phyloP scores from a whole-genome alignment of 768 basidiomycete genomes.

The Mycena filopes region DNA sequence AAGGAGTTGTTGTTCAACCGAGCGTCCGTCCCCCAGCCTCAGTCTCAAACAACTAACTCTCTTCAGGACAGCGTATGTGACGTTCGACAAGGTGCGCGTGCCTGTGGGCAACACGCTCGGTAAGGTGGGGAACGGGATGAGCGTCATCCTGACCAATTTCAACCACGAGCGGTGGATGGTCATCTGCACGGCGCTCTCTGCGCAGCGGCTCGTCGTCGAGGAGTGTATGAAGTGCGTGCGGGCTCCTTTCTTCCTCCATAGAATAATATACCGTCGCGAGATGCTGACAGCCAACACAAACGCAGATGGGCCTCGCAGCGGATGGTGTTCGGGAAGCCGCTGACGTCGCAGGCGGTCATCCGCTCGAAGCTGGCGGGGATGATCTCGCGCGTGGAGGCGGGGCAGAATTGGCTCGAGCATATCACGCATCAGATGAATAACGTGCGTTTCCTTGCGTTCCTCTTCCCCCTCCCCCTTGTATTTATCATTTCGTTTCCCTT shows the following conservation, averaged over 20 bases:
- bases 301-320: conserved; percentile 89
- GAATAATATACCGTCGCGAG: not conserved
- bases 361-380: conserved; percentile 88
- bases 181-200: conserved; percentile 71
- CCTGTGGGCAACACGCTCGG: conserved; percentile 92
- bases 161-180: conserved; percentile 95
- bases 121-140: conserved; percentile 83
- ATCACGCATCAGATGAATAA: conserved; percentile 95
- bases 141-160: conserved; percentile 79
- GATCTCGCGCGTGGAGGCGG: conserved; percentile 89
- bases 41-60: too few species aligned
- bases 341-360: conserved; percentile 86
- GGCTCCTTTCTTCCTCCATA: too few species aligned
- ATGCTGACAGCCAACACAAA: too few species aligned
- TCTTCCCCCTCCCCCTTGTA: conserved; percentile 11
- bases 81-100: conserved; percentile 84
- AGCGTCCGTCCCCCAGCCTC: too few species aligned
- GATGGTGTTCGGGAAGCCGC: conserved; percentile 89
- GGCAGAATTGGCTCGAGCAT: conserved; percentile 90
- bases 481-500: not conserved
- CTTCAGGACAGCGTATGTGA: conserved; percentile 90
- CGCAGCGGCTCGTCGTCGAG: conserved; percentile 86
- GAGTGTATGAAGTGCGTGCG: conserved; percentile 83
- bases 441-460: conserved; percentile 48
- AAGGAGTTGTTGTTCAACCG: too few species aligned